Evolutionary conservation across 352 stramenopile genomes (phyloP), one percentile per base, ranked within the genome.

Genomic region (Peronospora destructor): DNA sequence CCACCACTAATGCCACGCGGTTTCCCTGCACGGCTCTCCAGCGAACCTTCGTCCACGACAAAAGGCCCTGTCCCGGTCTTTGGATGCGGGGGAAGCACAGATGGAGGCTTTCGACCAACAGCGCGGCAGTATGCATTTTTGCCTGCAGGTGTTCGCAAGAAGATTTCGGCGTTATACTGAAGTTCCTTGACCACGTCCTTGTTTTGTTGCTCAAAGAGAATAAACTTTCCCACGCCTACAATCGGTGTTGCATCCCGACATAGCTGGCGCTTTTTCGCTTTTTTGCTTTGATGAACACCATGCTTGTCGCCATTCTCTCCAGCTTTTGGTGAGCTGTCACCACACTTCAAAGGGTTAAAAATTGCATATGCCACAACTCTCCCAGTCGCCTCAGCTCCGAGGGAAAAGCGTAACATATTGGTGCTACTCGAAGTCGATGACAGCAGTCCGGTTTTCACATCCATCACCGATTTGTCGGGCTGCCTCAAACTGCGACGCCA

Each of bases 141-240:
- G 5, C 79, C 77, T 25, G 72, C 76, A 28, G 67, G 50, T 3
- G 75, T 92, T 28, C 79, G 66, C 11, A 79, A 61, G 46, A 84
- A 95, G 2, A 93, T 76, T 49, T 95, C 84, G 1, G 82, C 83
- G 37, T 83, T 89, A 56, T 91, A 95, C 53, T 93, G 80, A 8
- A 95, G 61, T 49, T 95, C 84, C 54, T 95, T 95, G 45, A 95
- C 64, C n/a, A 95, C 77, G 33, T 95, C 84, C 52, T 93, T 92
- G 65, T 93, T 95, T 41, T 93, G 81, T 48, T 93, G 84, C 45
- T 93, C 83, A 49, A 85, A 95, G 3, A 95, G 53, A n/a, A 92
- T 43, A 37, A 95, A 79, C 32, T 93, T 93, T 12, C 84, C 82
- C 11, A 84, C 64, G 4, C 83, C 82, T 37, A 78, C 64, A 21